Evolutionary conservation across 352 stramenopile genomes (phyloP).

Genomic region (Elongisporangium senticosum): DNA sequence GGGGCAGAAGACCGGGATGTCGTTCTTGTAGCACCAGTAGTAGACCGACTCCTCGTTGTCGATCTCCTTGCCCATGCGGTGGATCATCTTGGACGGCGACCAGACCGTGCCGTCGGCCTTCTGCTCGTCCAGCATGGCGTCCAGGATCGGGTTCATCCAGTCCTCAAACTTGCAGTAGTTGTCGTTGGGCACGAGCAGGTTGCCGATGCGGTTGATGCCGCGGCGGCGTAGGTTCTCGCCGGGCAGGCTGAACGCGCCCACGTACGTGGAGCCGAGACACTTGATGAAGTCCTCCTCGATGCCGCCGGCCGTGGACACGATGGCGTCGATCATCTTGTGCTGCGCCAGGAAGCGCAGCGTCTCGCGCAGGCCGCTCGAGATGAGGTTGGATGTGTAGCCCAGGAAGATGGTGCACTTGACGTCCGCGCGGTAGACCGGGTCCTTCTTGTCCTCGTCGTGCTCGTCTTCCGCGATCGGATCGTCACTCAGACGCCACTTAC

Average conservation of each 20-base stretch:
- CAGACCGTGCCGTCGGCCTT: slow-evolving; percentile 86
- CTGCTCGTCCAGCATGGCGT: slow-evolving; percentile 98
- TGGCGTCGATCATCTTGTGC: slow-evolving; percentile 98
- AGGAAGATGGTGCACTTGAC: slow-evolving; percentile 99
- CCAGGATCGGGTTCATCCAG: slow-evolving; percentile 95
- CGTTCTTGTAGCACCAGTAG: slow-evolving; percentile 99
- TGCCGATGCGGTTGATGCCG: slow-evolving; percentile 99
- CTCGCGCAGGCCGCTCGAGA: slow-evolving; percentile 97
- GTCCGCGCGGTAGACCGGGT: slow-evolving; percentile 66
- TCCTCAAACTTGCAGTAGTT: slow-evolving; percentile 99
- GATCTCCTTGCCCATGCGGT: slow-evolving; percentile 95
- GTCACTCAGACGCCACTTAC: slow-evolving; percentile 96
- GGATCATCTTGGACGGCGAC: slow-evolving; percentile 98
- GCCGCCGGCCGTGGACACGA: slow-evolving; percentile 91
- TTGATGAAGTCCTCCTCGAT: slow-evolving; percentile 99
- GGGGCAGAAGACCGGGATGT: slow-evolving; percentile 99
- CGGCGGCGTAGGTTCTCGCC: slow-evolving; percentile 90
- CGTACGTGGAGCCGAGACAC: slow-evolving; percentile 97
- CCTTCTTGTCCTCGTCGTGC: slow-evolving; percentile 87
- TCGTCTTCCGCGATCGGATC: slow-evolving; percentile 89
- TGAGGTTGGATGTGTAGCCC: slow-evolving; percentile 99
- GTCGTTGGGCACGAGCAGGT: slow-evolving; percentile 99
- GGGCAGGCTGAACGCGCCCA: slow-evolving; percentile 97
- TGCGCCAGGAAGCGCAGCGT: slow-evolving; percentile 97
- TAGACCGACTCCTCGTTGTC: slow-evolving; percentile 98